Conservation (phyloP, 169 alveolate species). For the Theileria parva region DNA sequence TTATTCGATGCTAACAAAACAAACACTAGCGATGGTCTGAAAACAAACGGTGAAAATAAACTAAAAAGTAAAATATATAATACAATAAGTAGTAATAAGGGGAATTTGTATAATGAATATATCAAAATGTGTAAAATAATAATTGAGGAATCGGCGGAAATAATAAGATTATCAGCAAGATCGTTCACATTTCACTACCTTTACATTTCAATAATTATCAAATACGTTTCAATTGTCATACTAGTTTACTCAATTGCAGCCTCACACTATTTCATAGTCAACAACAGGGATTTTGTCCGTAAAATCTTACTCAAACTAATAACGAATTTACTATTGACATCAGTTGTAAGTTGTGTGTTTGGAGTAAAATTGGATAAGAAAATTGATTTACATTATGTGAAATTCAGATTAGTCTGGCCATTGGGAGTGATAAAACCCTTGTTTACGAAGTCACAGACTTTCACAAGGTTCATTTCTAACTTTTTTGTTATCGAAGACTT, state of each 20-base stretch:
- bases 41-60: neutral
- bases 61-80: neutral
- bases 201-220: constrained; percentile 5
- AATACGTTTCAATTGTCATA: neutral
- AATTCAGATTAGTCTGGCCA: neutral
- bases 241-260: neutral
- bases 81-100: neutral
- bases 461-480: neutral
- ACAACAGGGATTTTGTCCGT: neutral
- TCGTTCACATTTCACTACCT: constrained; percentile 17
- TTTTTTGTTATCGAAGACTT: neutral
- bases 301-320: neutral
- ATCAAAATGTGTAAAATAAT: neutral
- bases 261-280: neutral
- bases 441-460: neutral
- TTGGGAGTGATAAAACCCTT: neutral
- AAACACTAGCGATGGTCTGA: neutral
- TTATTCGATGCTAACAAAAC: neutral
- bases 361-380: neutral
- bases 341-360: neutral
- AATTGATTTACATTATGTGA: neutral
- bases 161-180: neutral
- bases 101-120: neutral
- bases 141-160: neutral
- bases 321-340: neutral